Conservation (phyloP, 108 stramenopile species). For the Heterococcus sp. region DNA sequence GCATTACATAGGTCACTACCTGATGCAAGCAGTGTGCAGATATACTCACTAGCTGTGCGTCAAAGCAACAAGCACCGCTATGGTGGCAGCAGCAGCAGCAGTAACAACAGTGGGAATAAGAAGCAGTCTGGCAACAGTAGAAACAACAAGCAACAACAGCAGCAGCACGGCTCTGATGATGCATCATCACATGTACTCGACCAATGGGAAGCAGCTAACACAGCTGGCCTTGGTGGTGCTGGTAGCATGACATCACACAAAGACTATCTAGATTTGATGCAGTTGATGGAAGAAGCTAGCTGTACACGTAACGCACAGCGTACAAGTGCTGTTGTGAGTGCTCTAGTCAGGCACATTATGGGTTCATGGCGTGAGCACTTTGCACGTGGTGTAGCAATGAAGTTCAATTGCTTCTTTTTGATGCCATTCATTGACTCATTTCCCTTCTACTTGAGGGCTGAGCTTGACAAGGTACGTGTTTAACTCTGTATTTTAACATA, state of each 20-base stretch:
- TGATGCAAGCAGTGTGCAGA: conserved; percentile 56
- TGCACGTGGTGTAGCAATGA: conserved; percentile 73
- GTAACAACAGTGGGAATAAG: neutral
- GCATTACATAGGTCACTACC: conserved; percentile 74
- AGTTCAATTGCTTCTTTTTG: conserved; percentile 90
- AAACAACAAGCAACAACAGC: neutral
- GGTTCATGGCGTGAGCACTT: conserved; percentile 78
- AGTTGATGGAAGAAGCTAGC: conserved; percentile 81
- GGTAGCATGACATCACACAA: conserved; percentile 17
- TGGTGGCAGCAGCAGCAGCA: neutral
- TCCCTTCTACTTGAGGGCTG: conserved; percentile 66
- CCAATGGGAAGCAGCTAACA: conserved; percentile 48
- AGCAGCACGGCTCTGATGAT: conserved; percentile 9
- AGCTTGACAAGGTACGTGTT: neutral
- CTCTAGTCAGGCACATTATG: conserved; percentile 82
- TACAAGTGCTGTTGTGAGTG: conserved; percentile 74
- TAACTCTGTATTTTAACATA: no score
- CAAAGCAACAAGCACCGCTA: neutral
- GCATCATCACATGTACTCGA: conserved; percentile 37
- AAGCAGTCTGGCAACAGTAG: neutral
- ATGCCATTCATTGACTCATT: conserved; percentile 84
- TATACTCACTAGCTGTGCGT: conserved; percentile 52
- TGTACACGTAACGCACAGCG: conserved; percentile 71
- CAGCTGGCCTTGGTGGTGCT: conserved; percentile 19
- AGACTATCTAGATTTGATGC: conserved; percentile 69